phyloP scores from a whole-genome alignment of 805 yeast species.

The Hagleromyces aurorensis region DNA sequence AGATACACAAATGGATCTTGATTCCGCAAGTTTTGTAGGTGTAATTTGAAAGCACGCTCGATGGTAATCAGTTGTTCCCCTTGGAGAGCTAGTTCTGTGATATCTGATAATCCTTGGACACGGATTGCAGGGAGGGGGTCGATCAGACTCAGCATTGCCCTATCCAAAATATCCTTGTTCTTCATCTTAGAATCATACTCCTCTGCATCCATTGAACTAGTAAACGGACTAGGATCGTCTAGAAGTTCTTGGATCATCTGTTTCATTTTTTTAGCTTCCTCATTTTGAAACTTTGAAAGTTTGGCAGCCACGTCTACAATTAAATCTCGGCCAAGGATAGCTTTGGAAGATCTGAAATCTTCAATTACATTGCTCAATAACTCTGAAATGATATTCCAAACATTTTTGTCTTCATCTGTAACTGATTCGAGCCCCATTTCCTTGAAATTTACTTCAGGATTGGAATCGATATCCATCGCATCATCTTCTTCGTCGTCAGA shows the following conservation, averaged over 20 bases:
- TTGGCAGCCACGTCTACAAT: too few species aligned
- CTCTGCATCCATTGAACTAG: too few species aligned
- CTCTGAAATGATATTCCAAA: constrained; percentile 31
- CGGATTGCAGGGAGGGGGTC: constrained; percentile 79
- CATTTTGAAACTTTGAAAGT: too few species aligned
- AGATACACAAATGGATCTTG: constrained; percentile 82
- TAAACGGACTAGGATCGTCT: too few species aligned
- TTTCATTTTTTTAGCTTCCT: too few species aligned
- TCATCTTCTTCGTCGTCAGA: constrained; percentile 24
- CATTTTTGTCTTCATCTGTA: constrained; percentile 19
- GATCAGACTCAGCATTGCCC: constrained; percentile 59
- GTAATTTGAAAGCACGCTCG: constrained; percentile 52
- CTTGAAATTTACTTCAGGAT: too few species aligned
- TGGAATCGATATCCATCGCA: constrained; percentile 18
- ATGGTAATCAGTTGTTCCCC: constrained; percentile 44
- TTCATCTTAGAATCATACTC: constrained; percentile 1
- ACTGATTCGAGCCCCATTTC: too few species aligned
- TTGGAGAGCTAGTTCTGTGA: constrained; percentile 46
- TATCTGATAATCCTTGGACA: constrained; percentile 71
- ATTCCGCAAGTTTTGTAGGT: constrained; percentile 58
- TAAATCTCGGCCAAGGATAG: too few species aligned
- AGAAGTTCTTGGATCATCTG: too few species aligned
- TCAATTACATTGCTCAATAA: constrained; percentile 33
- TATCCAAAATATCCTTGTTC: constrained; percentile 37
- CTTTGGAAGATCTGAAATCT: too few species aligned